These are phyloP conservation scores for Celoporthe dispersa DNA, from an alignment of 2,329 filamentous ascomycete species.

Conservation along the genomic window DNA sequence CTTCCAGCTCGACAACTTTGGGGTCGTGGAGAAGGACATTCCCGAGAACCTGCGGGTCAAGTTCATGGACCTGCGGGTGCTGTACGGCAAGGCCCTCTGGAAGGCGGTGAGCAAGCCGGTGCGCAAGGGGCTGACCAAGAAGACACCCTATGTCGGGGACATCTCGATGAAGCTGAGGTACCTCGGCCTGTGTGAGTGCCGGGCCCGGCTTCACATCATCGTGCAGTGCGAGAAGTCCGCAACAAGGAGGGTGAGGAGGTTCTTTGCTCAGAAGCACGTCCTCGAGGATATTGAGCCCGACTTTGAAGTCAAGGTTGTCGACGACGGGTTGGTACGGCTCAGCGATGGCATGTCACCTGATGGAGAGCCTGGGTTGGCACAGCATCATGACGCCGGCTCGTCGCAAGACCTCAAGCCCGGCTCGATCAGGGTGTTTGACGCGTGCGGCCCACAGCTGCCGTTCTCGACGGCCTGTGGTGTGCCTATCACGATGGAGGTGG, in stretches of 20 bases:
- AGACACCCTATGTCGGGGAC: not conserved
- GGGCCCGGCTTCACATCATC: not conserved
- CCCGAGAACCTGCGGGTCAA: not conserved
- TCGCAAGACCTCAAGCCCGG: not conserved
- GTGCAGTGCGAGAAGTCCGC: not conserved
- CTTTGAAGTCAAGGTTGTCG: not conserved
- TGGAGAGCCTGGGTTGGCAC: not conserved
- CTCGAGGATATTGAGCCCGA: not conserved
- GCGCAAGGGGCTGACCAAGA: not conserved
- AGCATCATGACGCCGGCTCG: not conserved
- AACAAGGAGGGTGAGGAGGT: not conserved
- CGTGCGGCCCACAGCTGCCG: not conserved
- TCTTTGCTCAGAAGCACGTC: not conserved
- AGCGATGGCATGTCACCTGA: not conserved
- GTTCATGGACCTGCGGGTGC: not conserved
- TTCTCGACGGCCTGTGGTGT: not conserved
- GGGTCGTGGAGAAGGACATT: not conserved
- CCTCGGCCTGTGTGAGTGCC: not conserved
- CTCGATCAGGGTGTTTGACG: not conserved
- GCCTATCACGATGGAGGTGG: not conserved
- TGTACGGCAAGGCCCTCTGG: not conserved
- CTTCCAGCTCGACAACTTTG: no score
- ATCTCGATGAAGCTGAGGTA: not conserved
- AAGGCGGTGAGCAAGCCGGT: not conserved
- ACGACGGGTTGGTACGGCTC: not conserved